These are phyloP conservation scores for Caloboletus firmus DNA, from an alignment of 1,284 basidiomycete species.

Conservation along the genomic window DNA sequence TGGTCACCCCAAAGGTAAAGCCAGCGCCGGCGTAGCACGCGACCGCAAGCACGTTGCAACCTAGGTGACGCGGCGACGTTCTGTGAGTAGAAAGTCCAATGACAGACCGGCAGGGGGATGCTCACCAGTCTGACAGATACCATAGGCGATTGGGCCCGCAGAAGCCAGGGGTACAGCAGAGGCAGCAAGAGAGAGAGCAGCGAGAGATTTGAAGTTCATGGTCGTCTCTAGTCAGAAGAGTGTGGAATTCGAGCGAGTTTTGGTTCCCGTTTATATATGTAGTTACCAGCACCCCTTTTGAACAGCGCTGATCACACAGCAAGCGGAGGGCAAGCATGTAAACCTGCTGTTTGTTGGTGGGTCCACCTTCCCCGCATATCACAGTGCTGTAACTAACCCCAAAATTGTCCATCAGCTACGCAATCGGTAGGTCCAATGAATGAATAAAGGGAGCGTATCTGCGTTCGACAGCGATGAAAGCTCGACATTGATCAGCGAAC, in stretches of 20 bases:
- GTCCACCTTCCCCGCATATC: neutral
- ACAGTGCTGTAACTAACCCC: neutral
- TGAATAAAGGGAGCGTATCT: no score
- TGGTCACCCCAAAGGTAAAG: constrained; percentile 49
- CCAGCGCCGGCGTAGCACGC: constrained; percentile 57
- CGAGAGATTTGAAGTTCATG: constrained; percentile 31
- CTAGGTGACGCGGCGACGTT: constrained; percentile 28
- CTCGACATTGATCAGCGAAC: neutral
- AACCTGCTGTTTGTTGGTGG: neutral
- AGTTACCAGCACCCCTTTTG: neutral
- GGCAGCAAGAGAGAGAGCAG: constrained; percentile 21
- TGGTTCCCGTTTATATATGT: constrained; percentile 12
- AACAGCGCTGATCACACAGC: constrained; percentile 11
- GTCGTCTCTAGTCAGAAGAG: neutral
- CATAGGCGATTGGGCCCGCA: constrained; percentile 47
- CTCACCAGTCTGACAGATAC: constrained; percentile 49
- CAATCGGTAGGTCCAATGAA: no score
- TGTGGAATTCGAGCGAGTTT: neutral
- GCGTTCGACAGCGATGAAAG: neutral
- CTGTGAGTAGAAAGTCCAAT: neutral
- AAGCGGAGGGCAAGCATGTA: constrained; percentile 1
- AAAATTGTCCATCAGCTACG: neutral
- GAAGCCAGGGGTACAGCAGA: constrained; percentile 22
- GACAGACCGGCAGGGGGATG: neutral
- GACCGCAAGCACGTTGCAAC: constrained; percentile 52